phyloP scores from a whole-genome alignment of 2,329 filamentous ascomycete genomes.

The Aspergillus hiratsukae region DNA sequence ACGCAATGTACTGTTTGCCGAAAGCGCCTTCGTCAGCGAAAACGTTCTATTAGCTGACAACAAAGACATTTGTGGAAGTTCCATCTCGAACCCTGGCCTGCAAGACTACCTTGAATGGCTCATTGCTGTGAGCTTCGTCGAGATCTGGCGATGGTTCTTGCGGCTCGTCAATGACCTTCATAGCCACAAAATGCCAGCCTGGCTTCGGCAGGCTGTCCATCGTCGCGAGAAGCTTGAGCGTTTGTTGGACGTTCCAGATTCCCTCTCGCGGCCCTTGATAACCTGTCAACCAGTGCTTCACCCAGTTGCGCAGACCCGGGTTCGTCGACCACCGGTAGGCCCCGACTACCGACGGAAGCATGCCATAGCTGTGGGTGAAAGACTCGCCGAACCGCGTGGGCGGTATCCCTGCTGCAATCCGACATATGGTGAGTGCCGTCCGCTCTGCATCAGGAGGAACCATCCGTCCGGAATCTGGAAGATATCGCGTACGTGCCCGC shows the following conservation, averaged over 20 bases:
- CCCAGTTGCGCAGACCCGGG: constrained; percentile 7
- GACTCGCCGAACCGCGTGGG: constrained; percentile 7
- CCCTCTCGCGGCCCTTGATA: constrained; percentile 5
- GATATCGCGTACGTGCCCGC: constrained; percentile 9
- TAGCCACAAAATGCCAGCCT: not conserved
- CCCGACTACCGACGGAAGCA: constrained; percentile 11
- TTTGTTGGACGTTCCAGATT: constrained; percentile 8
- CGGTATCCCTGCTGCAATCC: constrained; percentile 7
- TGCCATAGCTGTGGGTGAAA: constrained; percentile 10
- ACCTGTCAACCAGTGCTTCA: constrained; percentile 5
- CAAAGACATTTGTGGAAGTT: not conserved
- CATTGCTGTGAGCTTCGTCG: constrained; percentile 2
- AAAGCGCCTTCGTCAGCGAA: not conserved
- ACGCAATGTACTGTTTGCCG: not conserved
- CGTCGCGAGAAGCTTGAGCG: constrained; percentile 1
- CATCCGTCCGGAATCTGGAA: constrained; percentile 1
- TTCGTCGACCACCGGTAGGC: constrained; percentile 11
- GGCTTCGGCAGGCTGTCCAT: constrained; percentile 3
- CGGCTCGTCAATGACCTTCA: constrained; percentile 3
- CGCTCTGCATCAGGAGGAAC: constrained; percentile 8
- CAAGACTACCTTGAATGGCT: constrained; percentile 3
- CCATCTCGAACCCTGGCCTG: not conserved
- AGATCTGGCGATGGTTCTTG: not conserved
- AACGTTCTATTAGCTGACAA: not conserved
- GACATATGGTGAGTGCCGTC: constrained; percentile 9